A percentile compares a stretch with the other conserved stretches of the same genome.
Evolutionary conservation across 78 protist genomes (phyloP).

Genomic region (Polysphondylium violaceum): DNA sequence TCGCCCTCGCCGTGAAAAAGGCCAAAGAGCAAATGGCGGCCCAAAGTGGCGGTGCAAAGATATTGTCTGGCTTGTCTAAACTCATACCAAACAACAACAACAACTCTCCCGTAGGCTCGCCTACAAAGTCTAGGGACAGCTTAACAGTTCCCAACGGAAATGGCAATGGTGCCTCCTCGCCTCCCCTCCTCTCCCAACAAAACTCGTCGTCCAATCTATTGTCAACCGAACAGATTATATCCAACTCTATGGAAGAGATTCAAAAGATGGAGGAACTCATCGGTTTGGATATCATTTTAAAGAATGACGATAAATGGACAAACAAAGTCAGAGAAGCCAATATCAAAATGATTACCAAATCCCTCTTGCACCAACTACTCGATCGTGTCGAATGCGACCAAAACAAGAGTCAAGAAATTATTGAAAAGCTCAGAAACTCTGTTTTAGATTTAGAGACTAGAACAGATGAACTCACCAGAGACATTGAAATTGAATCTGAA

Average conservation of each 20-base stretch:
- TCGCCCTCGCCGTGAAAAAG: conserved; percentile 38
- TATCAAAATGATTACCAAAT: conserved; percentile 10
- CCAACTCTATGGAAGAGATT: conserved; percentile 28
- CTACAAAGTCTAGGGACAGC: neutral
- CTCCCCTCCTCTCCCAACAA: neutral
- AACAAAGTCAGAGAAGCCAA: conserved; percentile 18
- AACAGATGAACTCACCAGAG: conserved; percentile 28
- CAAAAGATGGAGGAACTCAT: conserved; percentile 20
- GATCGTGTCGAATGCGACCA: conserved; percentile 31
- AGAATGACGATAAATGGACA: conserved; percentile 45
- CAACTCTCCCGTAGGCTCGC: neutral
- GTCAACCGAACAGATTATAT: conserved; percentile 50
- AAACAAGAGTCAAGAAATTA: conserved; percentile 5
- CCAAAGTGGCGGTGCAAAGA: conserved; percentile 11
- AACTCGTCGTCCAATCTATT: neutral
- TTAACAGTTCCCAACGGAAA: neutral
- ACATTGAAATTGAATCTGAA: neutral
- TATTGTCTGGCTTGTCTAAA: conserved; percentile 45
- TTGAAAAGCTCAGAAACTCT: conserved; percentile 9
- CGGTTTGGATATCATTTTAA: conserved; percentile 36
- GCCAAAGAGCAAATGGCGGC: conserved; percentile 14
- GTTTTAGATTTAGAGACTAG: conserved; percentile 20
- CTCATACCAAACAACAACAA: neutral
- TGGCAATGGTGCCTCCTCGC: neutral
- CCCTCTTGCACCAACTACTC: conserved; percentile 3